These are phyloP conservation scores for Immersiella caudata DNA, from an alignment of 495 filamentous ascomycete genomes.

Conservation along the genomic window DNA sequence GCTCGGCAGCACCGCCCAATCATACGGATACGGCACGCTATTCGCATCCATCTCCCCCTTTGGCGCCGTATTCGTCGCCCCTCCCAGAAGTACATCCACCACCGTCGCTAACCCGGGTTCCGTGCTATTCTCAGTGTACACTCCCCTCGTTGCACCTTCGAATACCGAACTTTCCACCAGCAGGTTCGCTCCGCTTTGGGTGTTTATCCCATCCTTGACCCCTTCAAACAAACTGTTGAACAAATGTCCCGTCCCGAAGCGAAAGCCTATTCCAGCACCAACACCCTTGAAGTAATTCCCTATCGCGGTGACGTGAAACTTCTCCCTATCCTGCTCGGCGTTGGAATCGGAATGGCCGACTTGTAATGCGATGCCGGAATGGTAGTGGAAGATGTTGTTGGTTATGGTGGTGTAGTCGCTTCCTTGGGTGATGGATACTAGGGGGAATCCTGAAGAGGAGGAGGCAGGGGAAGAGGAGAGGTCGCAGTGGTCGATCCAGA, in stretches of 20 bases:
- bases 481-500: slow-evolving; percentile 69
- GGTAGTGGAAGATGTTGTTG: slow-evolving; percentile 48
- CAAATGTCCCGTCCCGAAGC: slow-evolving; percentile 59
- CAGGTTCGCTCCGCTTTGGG: not conserved
- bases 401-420: slow-evolving; percentile 48
- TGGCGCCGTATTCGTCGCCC: not conserved
- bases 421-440: slow-evolving; percentile 61
- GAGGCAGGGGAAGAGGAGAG: slow-evolving; percentile 45
- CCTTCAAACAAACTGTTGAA: slow-evolving; percentile 35
- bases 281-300: slow-evolving; percentile 62
- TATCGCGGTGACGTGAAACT: slow-evolving; percentile 59
- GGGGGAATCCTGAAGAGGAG: slow-evolving; percentile 21
- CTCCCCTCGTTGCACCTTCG: not conserved
- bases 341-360: slow-evolving; percentile 59
- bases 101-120: slow-evolving; percentile 1
- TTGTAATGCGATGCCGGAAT: slow-evolving; percentile 25
- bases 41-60: slow-evolving; percentile 6
- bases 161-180: slow-evolving; percentile 17
- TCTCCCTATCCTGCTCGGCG: slow-evolving; percentile 48
- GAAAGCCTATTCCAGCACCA: slow-evolving; percentile 59
- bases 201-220: slow-evolving; percentile 7
- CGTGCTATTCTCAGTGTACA: not conserved
- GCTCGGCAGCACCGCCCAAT: slow-evolving; percentile 15
- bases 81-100: not conserved
- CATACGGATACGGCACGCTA: slow-evolving; percentile 22